A percentile compares a stretch with the other conserved stretches of the same genome.
phyloP scores from a whole-genome alignment of 1,284 basidiomycete species.

The Earliella scabrosa region DNA sequence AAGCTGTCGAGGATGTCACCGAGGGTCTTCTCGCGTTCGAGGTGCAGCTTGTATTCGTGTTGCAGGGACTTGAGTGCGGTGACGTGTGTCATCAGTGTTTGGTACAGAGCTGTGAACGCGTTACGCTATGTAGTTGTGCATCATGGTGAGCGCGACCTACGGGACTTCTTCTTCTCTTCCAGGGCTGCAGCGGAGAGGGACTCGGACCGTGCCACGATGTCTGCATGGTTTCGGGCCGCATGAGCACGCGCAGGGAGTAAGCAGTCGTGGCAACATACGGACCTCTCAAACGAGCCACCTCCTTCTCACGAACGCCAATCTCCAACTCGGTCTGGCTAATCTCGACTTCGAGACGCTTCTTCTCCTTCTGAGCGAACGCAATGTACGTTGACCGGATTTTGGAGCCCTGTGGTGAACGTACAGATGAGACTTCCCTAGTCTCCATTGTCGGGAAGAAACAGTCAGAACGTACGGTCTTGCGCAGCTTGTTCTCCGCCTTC shows the following conservation, averaged over 20 bases:
- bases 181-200: slow-evolving; percentile 75
- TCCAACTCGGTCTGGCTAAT: slow-evolving; percentile 58
- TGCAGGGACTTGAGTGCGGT: slow-evolving; percentile 79
- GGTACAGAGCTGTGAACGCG: slow-evolving; percentile 69
- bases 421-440: not conserved
- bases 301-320: slow-evolving; percentile 66
- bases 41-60: slow-evolving; percentile 70
- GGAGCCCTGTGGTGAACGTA: slow-evolving; percentile 61
- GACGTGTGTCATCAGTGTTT: slow-evolving; percentile 75
- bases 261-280: slow-evolving; percentile 3
- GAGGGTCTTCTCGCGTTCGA: slow-evolving; percentile 77
- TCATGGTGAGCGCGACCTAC: slow-evolving; percentile 50
- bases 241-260: not conserved
- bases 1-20: slow-evolving; percentile 87
- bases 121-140: slow-evolving; percentile 18
- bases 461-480: slow-evolving; percentile 68
- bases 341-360: slow-evolving; percentile 74
- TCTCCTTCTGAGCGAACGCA: slow-evolving; percentile 85
- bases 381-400: slow-evolving; percentile 93
- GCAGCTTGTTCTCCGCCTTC: slow-evolving; percentile 76
- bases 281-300: slow-evolving; percentile 74
- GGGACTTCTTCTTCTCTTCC: slow-evolving; percentile 84
- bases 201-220: slow-evolving; percentile 70
- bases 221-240: slow-evolving; percentile 39
- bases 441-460: not conserved